Conservation (phyloP, 2,329 filamentous ascomycete genomes). For the Gnomoniopsis smithogilvyi region DNA sequence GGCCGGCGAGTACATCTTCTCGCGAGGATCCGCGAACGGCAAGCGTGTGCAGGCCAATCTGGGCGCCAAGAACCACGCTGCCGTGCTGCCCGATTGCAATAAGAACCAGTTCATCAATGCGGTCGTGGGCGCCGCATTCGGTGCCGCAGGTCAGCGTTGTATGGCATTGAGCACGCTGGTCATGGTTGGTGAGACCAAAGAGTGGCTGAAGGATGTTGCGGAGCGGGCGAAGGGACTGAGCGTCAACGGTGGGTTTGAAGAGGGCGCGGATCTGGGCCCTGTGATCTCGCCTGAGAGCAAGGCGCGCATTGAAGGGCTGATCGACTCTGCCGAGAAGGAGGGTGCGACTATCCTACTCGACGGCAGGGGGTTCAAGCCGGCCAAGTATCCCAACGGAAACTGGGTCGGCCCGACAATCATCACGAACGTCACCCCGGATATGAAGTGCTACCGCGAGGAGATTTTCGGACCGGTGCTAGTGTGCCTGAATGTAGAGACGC, state of each 20-base stretch:
- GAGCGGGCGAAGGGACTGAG: conserved; percentile 70
- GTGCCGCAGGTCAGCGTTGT: conserved; percentile 80
- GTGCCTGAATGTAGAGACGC: conserved; percentile 72
- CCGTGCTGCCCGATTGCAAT: conserved; percentile 81
- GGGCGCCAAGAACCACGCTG: conserved; percentile 85
- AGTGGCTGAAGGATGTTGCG: conserved; percentile 76
- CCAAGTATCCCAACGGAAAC: conserved; percentile 81
- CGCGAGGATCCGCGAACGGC: conserved; percentile 74
- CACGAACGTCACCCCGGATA: conserved; percentile 72
- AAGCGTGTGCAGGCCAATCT: conserved; percentile 88
- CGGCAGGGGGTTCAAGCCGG: conserved; percentile 69
- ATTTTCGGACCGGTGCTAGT: conserved; percentile 85
- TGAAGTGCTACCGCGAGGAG: conserved; percentile 83
- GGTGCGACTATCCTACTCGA: conserved; percentile 81
- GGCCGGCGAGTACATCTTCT: conserved; percentile 84
- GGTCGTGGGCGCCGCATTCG: conserved; percentile 79
- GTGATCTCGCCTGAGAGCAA: conserved; percentile 79
- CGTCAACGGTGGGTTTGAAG: conserved; percentile 79
- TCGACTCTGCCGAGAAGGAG: conserved; percentile 73
- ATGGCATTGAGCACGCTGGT: conserved; percentile 84
- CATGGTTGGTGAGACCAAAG: conserved; percentile 79
- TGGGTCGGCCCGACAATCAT: conserved; percentile 84
- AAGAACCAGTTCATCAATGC: conserved; percentile 87
- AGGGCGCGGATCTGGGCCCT: conserved; percentile 75
- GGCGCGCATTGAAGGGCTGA: conserved; percentile 72